Percentiles rank a stretch among this genome's conserved stretches.
These are phyloP conservation scores for Coelastrella sp. DNA, from an alignment of 139 green algal species.

Conservation along the genomic window DNA sequence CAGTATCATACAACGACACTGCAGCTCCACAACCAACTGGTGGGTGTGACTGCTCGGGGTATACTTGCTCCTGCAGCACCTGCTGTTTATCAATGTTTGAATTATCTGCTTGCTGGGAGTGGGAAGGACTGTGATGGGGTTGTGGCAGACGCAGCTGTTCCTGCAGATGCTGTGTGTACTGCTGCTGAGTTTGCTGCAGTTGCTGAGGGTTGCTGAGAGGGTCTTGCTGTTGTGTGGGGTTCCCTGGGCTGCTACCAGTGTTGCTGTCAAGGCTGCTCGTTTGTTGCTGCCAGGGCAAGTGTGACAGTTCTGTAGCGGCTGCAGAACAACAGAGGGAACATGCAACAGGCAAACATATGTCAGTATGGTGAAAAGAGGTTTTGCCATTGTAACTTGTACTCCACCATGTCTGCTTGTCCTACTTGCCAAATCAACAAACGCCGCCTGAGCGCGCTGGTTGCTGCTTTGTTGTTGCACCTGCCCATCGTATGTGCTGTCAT, in stretches of 20 bases:
- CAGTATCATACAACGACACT: slow-evolving; percentile 60
- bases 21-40: slow-evolving; percentile 37
- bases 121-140: too few relatives aligned
- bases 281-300: background rate
- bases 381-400: too few relatives aligned
- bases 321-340: background rate
- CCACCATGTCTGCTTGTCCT: too few relatives aligned
- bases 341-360: too few relatives aligned
- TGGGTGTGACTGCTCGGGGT: background rate
- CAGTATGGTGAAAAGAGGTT: too few relatives aligned
- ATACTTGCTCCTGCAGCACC: too few relatives aligned
- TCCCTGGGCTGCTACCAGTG: background rate
- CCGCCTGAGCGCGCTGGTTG: background rate
- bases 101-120: too few relatives aligned
- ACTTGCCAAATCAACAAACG: too few relatives aligned
- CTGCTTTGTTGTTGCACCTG: background rate
- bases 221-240: background rate
- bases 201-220: background rate
- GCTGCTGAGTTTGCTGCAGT: background rate
- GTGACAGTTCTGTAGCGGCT: background rate
- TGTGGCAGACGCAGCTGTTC: background rate
- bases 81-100: too few relatives aligned
- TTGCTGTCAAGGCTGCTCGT: background rate
- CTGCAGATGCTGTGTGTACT: background rate
- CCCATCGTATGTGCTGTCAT: too few relatives aligned